phyloP scores from a whole-genome alignment of 2,329 filamentous ascomycete species.

The Colletotrichum sp. region DNA sequence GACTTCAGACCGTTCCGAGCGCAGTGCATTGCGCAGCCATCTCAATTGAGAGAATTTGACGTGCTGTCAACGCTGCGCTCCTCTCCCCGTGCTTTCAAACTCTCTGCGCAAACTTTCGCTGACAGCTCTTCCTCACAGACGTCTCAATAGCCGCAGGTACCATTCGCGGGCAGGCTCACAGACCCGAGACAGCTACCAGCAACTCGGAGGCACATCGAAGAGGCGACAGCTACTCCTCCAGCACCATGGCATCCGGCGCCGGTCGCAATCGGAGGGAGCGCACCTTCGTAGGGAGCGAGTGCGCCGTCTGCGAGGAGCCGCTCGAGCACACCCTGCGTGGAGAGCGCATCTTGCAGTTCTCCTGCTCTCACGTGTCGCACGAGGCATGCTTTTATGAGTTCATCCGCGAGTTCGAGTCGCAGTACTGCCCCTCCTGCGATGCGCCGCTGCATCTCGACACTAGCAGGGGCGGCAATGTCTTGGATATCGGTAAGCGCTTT shows the following conservation, averaged over 20 bases:
- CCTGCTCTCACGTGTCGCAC: constrained; percentile 95
- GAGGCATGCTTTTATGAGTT: constrained; percentile 99
- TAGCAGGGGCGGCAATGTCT: constrained; percentile 88
- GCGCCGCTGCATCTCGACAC: constrained; percentile 91
- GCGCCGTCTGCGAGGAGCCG: constrained; percentile 95
- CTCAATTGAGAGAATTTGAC: neutral
- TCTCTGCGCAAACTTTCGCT: neutral
- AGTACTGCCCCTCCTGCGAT: constrained; percentile 94
- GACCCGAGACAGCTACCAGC: constrained; percentile 36
- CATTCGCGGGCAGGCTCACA: constrained; percentile 29
- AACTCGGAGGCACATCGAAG: constrained; percentile 39
- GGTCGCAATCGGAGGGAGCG: constrained; percentile 86
- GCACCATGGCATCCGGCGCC: constrained; percentile 49
- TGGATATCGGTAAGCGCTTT: constrained; percentile 76
- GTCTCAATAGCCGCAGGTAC: constrained; percentile 31
- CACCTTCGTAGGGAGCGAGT: constrained; percentile 94
- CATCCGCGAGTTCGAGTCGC: constrained; percentile 91
- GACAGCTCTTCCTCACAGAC: constrained; percentile 21
- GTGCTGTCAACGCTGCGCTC: neutral
- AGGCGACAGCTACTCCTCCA: constrained; percentile 32
- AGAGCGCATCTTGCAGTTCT: constrained; percentile 93
- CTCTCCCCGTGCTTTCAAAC: neutral
- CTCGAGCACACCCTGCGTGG: constrained; percentile 93
- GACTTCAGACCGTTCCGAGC: neutral
- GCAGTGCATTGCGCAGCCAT: neutral